A percentile compares a stretch with the other conserved stretches of the same genome.
These are phyloP conservation scores for Whalleya microplaca DNA, from an alignment of 2,329 filamentous ascomycete genomes.

Conservation along the genomic window DNA sequence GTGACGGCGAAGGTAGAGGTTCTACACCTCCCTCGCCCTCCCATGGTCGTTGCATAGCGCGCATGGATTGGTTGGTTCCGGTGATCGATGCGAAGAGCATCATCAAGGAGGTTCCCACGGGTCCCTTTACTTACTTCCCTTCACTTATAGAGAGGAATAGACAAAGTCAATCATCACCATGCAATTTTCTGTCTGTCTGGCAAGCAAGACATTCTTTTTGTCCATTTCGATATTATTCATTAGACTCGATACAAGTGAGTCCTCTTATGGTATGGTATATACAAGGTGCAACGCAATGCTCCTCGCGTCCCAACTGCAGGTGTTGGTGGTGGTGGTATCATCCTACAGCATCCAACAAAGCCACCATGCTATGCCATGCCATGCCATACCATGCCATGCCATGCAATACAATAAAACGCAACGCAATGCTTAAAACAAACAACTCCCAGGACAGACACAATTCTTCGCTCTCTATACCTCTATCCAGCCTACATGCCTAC, in stretches of 20 bases:
- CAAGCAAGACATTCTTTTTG: neutral
- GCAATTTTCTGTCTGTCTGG: neutral
- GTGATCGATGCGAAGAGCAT: neutral
- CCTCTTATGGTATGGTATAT: neutral
- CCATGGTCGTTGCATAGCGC: neutral
- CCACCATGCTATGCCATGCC: neutral
- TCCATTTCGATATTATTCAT: neutral
- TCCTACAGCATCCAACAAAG: neutral
- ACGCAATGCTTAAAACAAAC: conserved; percentile 11
- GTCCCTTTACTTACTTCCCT: neutral
- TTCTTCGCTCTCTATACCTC: neutral
- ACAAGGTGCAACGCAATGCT: neutral
- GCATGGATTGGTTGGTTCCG: neutral
- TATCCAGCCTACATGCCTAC: neutral
- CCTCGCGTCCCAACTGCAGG: neutral
- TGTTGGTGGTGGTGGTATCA: too few relatives aligned
- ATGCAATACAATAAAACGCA: conserved; percentile 6
- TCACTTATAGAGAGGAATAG: conserved; percentile 20
- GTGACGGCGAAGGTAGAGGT: neutral
- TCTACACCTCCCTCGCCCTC: neutral
- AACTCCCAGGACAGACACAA: neutral
- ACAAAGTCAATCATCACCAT: conserved; percentile 3
- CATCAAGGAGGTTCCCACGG: neutral
- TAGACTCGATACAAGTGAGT: neutral
- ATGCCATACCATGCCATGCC: conserved; percentile 6